phyloP scores from a whole-genome alignment of 345 rosid species.

The Ceriops decandra region DNA sequence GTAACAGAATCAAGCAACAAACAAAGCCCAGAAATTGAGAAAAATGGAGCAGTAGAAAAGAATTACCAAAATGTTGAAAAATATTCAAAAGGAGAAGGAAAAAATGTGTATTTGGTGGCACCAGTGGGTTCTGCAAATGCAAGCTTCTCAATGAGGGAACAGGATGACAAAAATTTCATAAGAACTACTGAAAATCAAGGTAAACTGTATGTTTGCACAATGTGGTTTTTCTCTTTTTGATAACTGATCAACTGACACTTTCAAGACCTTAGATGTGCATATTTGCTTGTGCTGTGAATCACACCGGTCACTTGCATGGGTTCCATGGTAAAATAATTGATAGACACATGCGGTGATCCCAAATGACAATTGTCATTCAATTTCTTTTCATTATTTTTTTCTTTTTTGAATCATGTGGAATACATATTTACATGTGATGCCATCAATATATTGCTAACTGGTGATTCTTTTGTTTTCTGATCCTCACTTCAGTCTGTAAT shows the following conservation, averaged over 20 bases:
- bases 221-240: not conserved
- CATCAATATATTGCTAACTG: conserved; percentile 8
- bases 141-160: conserved; percentile 15
- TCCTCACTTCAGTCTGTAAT: conserved; percentile 50
- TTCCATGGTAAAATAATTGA: conserved; percentile 1
- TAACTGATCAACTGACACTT: not conserved
- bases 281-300: not conserved
- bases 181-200: conserved; percentile 24
- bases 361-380: too few relatives aligned
- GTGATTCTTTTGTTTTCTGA: conserved; percentile 3
- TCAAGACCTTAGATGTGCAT: not conserved
- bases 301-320: not conserved
- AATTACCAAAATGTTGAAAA: conserved; percentile 9
- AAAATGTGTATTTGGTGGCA: not conserved
- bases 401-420: too few relatives aligned
- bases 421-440: too few relatives aligned
- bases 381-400: too few relatives aligned
- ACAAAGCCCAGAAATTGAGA: conserved; percentile 17
- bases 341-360: not conserved
- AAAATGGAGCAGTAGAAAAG: conserved; percentile 17
- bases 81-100: conserved; percentile 19
- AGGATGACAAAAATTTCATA: conserved; percentile 20
- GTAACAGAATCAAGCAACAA: conserved; percentile 18
- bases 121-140: conserved; percentile 4
- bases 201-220: conserved; percentile 13